Evolutionary conservation across 2,329 filamentous ascomycete genomes (phyloP).

Genomic region (Penicillium sp.): DNA sequence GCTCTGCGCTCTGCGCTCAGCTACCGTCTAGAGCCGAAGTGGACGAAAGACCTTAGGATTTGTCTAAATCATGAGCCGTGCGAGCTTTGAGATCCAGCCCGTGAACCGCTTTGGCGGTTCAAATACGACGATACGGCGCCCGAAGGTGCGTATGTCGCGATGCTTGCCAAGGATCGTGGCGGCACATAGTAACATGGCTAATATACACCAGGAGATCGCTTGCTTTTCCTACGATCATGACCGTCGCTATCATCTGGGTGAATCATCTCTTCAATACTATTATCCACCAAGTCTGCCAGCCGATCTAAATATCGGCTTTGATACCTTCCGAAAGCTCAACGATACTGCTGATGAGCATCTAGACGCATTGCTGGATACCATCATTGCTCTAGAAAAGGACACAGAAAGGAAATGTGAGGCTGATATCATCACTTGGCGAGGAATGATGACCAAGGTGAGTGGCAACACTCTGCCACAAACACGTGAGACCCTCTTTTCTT

Average conservation of each 20-base stretch:
- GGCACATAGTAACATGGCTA: constrained; percentile 3
- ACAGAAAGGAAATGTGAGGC: constrained; percentile 66
- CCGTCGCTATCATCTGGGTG: constrained; percentile 71
- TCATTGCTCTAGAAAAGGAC: constrained; percentile 69
- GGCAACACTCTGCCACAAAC: neutral
- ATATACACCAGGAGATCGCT: constrained; percentile 87
- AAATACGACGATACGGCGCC: constrained; percentile 69
- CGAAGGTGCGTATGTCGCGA: constrained; percentile 55
- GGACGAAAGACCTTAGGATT: too few species aligned
- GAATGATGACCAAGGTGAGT: constrained; percentile 94
- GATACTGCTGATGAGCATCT: constrained; percentile 82
- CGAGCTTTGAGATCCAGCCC: constrained; percentile 66
- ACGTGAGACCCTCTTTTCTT: too few species aligned
- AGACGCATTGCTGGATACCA: constrained; percentile 73
- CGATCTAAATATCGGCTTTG: constrained; percentile 76
- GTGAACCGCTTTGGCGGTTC: constrained; percentile 64
- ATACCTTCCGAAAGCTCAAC: constrained; percentile 78
- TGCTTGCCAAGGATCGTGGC: neutral
- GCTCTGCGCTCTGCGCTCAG: too few species aligned
- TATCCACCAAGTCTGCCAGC: constrained; percentile 70
- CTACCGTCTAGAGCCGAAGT: too few species aligned
- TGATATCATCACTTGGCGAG: constrained; percentile 87
- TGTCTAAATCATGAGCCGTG: constrained; percentile 35
- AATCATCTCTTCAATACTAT: constrained; percentile 81
- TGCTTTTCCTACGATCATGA: constrained; percentile 90